A percentile compares a stretch with the other conserved stretches of the same genome.
phyloP scores from a whole-genome alignment of 2,329 filamentous ascomycete genomes.

The Fusarium phyllophilum region DNA sequence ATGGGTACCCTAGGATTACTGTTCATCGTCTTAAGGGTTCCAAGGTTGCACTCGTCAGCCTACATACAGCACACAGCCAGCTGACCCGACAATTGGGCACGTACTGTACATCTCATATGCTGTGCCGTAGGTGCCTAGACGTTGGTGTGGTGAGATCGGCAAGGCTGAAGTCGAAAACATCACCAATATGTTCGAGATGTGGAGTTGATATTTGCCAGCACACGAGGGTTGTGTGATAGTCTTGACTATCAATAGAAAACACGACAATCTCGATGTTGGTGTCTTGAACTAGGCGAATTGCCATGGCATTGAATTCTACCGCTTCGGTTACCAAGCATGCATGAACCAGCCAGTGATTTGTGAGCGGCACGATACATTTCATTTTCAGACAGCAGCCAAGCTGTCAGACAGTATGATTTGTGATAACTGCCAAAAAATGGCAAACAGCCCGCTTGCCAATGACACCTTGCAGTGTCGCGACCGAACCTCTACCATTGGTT shows the following conservation, averaged over 20 bases:
- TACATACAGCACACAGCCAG: conserved; percentile 32
- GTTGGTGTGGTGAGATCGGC: conserved; percentile 24
- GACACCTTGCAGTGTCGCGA: neutral
- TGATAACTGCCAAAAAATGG: conserved; percentile 22
- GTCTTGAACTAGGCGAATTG: conserved; percentile 2
- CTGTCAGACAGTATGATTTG: conserved; percentile 22
- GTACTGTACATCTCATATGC: conserved; percentile 11
- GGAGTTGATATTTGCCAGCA: conserved; percentile 19
- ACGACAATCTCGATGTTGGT: conserved; percentile 21
- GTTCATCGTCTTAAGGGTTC: neutral
- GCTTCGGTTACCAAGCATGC: neutral
- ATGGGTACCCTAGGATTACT: conserved; percentile 3
- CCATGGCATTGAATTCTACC: conserved; percentile 8
- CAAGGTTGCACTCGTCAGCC: conserved; percentile 38
- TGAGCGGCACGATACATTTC: neutral
- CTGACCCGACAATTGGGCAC: conserved; percentile 28
- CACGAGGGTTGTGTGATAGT: conserved; percentile 1
- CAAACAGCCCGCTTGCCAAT: conserved; percentile 7
- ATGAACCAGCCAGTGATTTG: conserved; percentile 1
- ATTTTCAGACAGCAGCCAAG: conserved; percentile 2
- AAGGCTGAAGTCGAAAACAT: conserved; percentile 32
- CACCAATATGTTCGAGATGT: conserved; percentile 13
- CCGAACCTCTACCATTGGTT: conserved; percentile 10
- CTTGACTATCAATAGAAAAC: conserved; percentile 10
- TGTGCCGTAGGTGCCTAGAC: conserved; percentile 30